These are phyloP conservation scores for Ambispora gerdemannii DNA, from an alignment of 192 early-diverging fungal genomes.

Conservation along the genomic window DNA sequence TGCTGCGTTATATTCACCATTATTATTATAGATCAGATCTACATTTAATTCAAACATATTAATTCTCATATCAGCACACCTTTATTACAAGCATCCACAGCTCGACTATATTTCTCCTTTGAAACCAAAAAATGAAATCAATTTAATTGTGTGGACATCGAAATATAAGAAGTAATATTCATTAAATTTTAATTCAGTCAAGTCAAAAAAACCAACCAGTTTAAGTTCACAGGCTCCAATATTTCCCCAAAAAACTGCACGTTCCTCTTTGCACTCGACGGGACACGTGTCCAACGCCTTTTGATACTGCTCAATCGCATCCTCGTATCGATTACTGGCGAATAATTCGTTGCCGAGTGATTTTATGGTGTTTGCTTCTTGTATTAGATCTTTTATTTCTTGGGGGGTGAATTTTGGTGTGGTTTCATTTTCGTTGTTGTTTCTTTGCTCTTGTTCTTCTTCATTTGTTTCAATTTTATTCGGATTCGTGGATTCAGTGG, in stretches of 20 bases:
- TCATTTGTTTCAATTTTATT: no score
- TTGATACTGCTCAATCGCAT: constrained; percentile 46
- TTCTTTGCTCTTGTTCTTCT: neutral
- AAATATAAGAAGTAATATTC: neutral
- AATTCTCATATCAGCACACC: neutral
- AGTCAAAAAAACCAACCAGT: constrained; percentile 30
- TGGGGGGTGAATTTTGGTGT: constrained; percentile 19
- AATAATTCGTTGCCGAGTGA: constrained; percentile 46
- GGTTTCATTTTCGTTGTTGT: neutral
- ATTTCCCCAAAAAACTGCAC: constrained; percentile 56
- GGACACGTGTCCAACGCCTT: constrained; percentile 47
- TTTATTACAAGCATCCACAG: constrained; percentile 39
- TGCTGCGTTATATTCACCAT: constrained; percentile 37
- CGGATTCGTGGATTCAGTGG: no score
- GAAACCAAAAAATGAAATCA: no score
- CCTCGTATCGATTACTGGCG: constrained; percentile 39
- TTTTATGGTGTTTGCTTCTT: constrained; percentile 50
- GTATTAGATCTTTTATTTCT: constrained; percentile 38
- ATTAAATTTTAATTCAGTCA: neutral
- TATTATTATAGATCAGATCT: no score
- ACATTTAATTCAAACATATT: no score
- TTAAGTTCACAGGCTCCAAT: constrained; percentile 67
- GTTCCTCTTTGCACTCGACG: constrained; percentile 38
- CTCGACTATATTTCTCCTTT: constrained; percentile 41
- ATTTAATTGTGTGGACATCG: neutral